Evolutionary conservation across 2,329 filamentous ascomycete genomes (phyloP).

Genomic region (Aspergillus sp.): DNA sequence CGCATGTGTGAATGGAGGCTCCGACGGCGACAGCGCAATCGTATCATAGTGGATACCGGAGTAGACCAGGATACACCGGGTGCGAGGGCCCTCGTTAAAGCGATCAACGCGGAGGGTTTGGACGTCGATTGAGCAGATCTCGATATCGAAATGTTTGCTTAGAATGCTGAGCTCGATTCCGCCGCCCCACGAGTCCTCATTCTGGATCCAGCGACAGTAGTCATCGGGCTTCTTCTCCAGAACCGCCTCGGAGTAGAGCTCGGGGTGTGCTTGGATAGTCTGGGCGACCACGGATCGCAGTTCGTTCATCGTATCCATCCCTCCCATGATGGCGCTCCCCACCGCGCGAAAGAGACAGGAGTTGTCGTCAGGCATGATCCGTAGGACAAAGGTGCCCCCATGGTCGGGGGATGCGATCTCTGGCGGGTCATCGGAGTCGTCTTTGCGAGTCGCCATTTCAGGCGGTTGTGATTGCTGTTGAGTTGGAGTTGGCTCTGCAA

Average conservation of each 20-base stretch:
- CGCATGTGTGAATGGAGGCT: slow-evolving; percentile 55
- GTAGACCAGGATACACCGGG: slow-evolving; percentile 79
- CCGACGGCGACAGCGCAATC: slow-evolving; percentile 70
- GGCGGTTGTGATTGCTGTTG: slow-evolving; percentile 9
- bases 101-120: slow-evolving; percentile 65
- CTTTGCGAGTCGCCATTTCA: slow-evolving; percentile 35
- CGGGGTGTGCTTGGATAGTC: slow-evolving; percentile 70
- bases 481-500: slow-evolving; percentile 10
- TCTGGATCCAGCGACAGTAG: slow-evolving; percentile 80
- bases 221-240: slow-evolving; percentile 69
- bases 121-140: slow-evolving; percentile 83
- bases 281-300: slow-evolving; percentile 76
- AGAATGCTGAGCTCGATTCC: slow-evolving; percentile 86
- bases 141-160: slow-evolving; percentile 78
- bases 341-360: slow-evolving; percentile 91
- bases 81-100: slow-evolving; percentile 72
- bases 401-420: slow-evolving; percentile 59
- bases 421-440: slow-evolving; percentile 57
- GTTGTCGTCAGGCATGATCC: slow-evolving; percentile 97
- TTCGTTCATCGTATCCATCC: slow-evolving; percentile 66
- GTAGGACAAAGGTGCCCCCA: slow-evolving; percentile 64
- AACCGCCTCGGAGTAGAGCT: slow-evolving; percentile 72
- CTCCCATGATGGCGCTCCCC: slow-evolving; percentile 71
- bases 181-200: slow-evolving; percentile 82
- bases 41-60: slow-evolving; percentile 93